A percentile compares a stretch with the other conserved stretches of the same genome.
phyloP scores from a whole-genome alignment of 2,329 filamentous ascomycete genomes.

The Aspergillus ochraceoroseus region DNA sequence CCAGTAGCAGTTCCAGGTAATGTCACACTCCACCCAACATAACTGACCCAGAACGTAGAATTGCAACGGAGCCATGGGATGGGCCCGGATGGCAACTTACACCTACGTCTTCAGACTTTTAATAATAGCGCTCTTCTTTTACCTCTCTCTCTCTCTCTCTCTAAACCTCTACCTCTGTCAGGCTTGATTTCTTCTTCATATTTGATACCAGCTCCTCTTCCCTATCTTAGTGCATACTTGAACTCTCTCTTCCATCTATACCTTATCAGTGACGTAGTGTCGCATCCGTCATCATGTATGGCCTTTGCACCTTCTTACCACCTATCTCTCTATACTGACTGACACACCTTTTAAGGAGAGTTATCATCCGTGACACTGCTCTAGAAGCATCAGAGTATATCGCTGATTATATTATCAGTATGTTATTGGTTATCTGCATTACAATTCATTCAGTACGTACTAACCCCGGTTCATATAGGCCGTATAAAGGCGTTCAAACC shows the following conservation, averaged over 20 bases:
- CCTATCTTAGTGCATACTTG: constrained; percentile 2
- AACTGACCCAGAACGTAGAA: constrained; percentile 14
- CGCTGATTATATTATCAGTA: constrained; percentile 73
- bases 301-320: no score
- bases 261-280: constrained; percentile 28
- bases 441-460: background rate
- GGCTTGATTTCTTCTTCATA: background rate
- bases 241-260: constrained; percentile 1
- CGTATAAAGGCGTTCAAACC: constrained; percentile 74
- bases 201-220: background rate
- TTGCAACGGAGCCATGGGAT: constrained; percentile 29
- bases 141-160: constrained; percentile 1
- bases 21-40: constrained; percentile 21
- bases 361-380: constrained; percentile 74
- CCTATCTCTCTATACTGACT: no score
- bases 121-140: constrained; percentile 3
- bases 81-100: constrained; percentile 9
- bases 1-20: constrained; percentile 14
- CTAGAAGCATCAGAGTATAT: constrained; percentile 67
- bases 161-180: background rate
- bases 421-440: constrained; percentile 20
- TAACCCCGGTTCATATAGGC: constrained; percentile 43
- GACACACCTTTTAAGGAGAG: constrained; percentile 71
- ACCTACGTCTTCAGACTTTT: constrained; percentile 6
- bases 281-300: constrained; percentile 24